Percentiles rank a stretch among this genome's conserved stretches.
Conservation (phyloP, 148 eudicot species). For the Vaccinium corymbosum region DNA sequence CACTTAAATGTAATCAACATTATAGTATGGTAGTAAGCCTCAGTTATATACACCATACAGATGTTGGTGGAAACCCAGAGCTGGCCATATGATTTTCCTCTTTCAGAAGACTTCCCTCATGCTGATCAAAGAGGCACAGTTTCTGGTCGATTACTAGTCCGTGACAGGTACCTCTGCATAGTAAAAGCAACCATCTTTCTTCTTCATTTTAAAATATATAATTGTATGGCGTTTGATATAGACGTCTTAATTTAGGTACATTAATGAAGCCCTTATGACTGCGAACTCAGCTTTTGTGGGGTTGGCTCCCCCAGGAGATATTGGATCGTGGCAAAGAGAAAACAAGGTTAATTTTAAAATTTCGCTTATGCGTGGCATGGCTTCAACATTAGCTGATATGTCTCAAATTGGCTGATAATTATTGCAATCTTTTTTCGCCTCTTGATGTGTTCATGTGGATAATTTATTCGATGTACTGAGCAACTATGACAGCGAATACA, state of each 20-base stretch:
- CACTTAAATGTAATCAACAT: neutral
- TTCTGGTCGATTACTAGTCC: slow-evolving; percentile 57
- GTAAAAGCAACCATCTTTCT: neutral
- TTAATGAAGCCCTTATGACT: slow-evolving; percentile 17
- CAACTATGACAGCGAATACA: neutral
- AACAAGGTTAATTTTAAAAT: slow-evolving; percentile 37
- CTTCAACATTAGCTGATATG: neutral
- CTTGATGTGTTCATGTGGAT: neutral
- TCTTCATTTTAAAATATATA: neutral
- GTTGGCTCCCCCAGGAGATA: slow-evolving; percentile 49
- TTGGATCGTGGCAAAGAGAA: slow-evolving; percentile 62
- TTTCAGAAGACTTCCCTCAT: slow-evolving; percentile 47
- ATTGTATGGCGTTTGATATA: neutral
- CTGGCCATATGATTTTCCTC: slow-evolving; percentile 83
- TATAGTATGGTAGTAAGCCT: neutral
- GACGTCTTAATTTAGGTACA: slow-evolving; percentile 18
- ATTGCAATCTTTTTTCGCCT: neutral
- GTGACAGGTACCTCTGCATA: slow-evolving; percentile 46
- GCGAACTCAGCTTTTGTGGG: slow-evolving; percentile 60
- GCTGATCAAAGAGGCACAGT: slow-evolving; percentile 53
- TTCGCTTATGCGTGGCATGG: neutral
- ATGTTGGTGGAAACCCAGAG: slow-evolving; percentile 49
- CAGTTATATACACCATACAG: slow-evolving; percentile 31
- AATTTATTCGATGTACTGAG: neutral
- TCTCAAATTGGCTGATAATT: neutral